Evolutionary conservation across 164 flowering plant species (phyloP).

Genomic region (Kalanchoe fedtschenkoi): DNA sequence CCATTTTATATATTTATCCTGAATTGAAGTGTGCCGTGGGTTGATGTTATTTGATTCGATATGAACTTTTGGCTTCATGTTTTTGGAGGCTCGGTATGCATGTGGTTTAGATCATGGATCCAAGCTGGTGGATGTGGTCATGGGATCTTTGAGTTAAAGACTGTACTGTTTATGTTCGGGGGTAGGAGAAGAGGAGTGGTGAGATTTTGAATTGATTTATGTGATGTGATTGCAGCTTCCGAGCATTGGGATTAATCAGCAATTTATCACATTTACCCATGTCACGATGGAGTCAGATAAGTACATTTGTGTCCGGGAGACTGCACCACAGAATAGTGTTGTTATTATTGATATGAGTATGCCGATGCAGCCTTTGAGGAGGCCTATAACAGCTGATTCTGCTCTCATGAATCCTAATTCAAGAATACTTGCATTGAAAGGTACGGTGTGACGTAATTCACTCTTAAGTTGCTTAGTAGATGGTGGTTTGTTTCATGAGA

Average conservation of each 20-base stretch:
- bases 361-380: conserved; percentile 94
- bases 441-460: conserved; percentile 18
- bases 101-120: too few species aligned
- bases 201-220: background rate
- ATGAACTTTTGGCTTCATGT: too few species aligned
- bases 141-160: background rate
- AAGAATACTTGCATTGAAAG: conserved; percentile 90
- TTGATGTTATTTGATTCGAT: too few species aligned
- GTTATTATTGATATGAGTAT: conserved; percentile 92
- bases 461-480: background rate
- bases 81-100: too few species aligned
- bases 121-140: too few species aligned
- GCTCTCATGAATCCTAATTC: conserved; percentile 96
- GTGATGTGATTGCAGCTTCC: conserved; percentile 45
- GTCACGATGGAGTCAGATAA: conserved; percentile 99
- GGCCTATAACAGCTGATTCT: conserved; percentile 98
- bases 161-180: background rate
- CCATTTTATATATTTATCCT: too few species aligned
- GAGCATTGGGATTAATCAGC: conserved; percentile 82
- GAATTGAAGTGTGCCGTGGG: too few species aligned
- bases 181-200: background rate
- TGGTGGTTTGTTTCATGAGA: background rate
- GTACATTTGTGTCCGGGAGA: conserved; percentile 93
- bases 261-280: conserved; percentile 90
- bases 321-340: conserved; percentile 92